Evolutionary conservation across 108 stramenopile species (phyloP).

Genomic region (Parietichytrium sp.): DNA sequence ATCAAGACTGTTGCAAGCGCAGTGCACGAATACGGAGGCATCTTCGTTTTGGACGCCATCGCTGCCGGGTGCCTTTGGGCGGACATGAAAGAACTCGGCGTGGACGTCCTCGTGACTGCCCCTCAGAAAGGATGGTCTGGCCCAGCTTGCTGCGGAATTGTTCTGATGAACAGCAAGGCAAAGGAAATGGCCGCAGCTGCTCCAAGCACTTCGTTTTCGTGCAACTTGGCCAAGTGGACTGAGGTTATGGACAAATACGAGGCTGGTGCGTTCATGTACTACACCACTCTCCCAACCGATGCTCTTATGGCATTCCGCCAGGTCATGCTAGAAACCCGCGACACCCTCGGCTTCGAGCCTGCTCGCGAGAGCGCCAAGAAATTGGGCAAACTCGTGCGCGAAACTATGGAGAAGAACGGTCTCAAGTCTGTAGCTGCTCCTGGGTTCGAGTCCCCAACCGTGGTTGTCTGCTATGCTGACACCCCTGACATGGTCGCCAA

Average conservation of each 20-base stretch:
- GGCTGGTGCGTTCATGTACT: conserved; percentile 66
- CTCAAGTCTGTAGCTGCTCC: conserved; percentile 77
- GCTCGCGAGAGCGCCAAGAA: conserved; percentile 72
- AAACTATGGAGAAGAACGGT: conserved; percentile 66
- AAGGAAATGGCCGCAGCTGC: conserved; percentile 62
- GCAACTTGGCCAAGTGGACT: conserved; percentile 62
- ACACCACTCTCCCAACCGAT: conserved; percentile 90
- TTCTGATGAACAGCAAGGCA: conserved; percentile 76
- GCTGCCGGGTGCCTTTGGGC: conserved; percentile 85
- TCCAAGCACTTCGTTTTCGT: conserved; percentile 74
- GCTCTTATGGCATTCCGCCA: conserved; percentile 80
- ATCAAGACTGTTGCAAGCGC: conserved; percentile 71
- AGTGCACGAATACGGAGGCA: conserved; percentile 76
- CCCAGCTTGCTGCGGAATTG: conserved; percentile 78
- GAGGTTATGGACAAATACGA: conserved; percentile 39
- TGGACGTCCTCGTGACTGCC: conserved; percentile 81
- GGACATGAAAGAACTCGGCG: conserved; percentile 84
- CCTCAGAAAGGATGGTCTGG: conserved; percentile 94
- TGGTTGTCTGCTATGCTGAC: conserved; percentile 79
- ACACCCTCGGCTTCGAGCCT: conserved; percentile 73
- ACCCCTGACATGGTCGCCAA: conserved; percentile 80
- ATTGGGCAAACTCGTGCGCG: conserved; percentile 70
- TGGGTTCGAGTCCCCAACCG: conserved; percentile 82
- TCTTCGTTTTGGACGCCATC: conserved; percentile 88
- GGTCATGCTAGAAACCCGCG: conserved; percentile 76